Evolutionary conservation across 306 rosid species (phyloP).

Genomic region (Citrullus amarus): DNA sequence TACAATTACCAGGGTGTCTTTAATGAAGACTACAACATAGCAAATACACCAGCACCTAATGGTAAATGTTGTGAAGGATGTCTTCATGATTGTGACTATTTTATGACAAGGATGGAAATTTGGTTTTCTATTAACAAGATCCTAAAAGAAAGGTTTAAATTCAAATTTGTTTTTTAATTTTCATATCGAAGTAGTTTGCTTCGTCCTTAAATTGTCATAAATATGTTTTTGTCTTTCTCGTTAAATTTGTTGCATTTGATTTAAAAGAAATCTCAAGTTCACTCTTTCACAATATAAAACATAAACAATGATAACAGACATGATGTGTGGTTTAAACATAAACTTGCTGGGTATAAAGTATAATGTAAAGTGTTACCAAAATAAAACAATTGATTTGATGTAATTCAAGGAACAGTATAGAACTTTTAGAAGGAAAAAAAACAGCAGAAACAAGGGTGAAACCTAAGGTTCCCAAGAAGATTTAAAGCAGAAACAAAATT

Average conservation of each 20-base stretch:
- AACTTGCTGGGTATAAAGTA: neutral
- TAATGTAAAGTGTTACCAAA: neutral
- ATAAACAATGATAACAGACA: no score
- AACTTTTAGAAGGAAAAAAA: neutral
- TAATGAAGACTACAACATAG: slow-evolving; percentile 86
- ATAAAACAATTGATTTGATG: neutral
- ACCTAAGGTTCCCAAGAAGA: neutral
- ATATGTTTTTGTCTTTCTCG: neutral
- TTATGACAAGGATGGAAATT: neutral
- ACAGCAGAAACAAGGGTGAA: neutral
- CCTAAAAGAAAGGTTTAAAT: neutral
- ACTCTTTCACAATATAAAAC: neutral
- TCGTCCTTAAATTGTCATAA: neutral
- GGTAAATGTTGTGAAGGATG: slow-evolving; percentile 33
- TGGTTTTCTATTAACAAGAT: neutral
- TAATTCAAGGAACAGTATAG: neutral
- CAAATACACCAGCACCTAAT: slow-evolving; percentile 88
- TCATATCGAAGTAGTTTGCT: neutral
- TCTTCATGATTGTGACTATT: slow-evolving; percentile 11
- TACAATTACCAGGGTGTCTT: slow-evolving; percentile 68
- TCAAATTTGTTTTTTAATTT: neutral
- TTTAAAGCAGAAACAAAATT: neutral
- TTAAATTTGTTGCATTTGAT: neutral
- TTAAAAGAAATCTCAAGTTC: neutral
- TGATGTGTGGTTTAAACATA: neutral